Base-by-base conservation (phyloP, 768 basidiomycete genomes). In the Collybia nuda region DNA sequence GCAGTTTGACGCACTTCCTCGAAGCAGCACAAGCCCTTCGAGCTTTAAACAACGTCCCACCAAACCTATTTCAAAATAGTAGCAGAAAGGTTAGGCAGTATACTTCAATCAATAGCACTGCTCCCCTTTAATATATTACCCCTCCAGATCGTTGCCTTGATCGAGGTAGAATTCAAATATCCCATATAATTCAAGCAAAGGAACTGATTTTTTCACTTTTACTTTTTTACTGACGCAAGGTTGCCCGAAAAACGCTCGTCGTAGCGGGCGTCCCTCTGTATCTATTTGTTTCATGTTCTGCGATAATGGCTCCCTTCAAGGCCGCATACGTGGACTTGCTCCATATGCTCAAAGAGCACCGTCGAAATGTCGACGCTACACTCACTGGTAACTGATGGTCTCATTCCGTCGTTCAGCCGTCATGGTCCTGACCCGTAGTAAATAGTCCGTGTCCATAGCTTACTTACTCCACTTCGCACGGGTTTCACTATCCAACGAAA, bases 241-340 rank as follows among this genome's bases (percentile, higher is more conserved):
- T 77, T 41, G 76, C 78, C 29, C 70, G 73, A 52, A 69, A 63
- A 47, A 80, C 80, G 7, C 74, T 83, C 45, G 65, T 65, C 47
- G 62, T 59, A 19, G 66, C 68, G 26, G 74, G 75, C 32, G 55
- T 81, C 46, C 67, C 70, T 19, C 63, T 74, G 12, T 75, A 80
- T 54, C 65, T 67, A 40, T 81, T 80, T 62, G 71, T 71, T 28
- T 63, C 70, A 40, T 82, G 81, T 58, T 63, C 75, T 18, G 55
- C 68, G 23, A 57, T 63, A 47, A 60, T 74, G 22, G 56, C 65
- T 36, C 68, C 67, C 9, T 69, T 73, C 65, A 83, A 81, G 65
- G 59, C 64, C 35, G 72, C 70, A 14, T 84, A 82, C 64, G 70
- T 79, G 60, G 71, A 70, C 53, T 63, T 82, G 48, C 67, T 84